phyloP scores from a whole-genome alignment of 352 stramenopile genomes.

The Phytophthora pisi region DNA sequence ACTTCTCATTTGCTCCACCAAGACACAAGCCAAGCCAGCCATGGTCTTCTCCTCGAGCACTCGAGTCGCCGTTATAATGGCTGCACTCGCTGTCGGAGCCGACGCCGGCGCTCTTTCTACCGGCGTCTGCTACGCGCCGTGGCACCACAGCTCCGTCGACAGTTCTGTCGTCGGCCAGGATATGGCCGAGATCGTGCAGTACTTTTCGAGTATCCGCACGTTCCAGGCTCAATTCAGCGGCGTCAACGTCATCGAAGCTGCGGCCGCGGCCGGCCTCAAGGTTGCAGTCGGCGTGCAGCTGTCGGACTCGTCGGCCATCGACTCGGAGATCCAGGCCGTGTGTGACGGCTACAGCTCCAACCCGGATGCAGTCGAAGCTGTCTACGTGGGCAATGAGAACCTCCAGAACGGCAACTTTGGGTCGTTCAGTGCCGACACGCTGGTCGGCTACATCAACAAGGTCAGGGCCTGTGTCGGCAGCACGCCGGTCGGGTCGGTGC shows the following conservation, averaged over 20 bases:
- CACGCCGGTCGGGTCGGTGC: constrained; percentile 60
- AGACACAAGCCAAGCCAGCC: constrained; percentile 11
- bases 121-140: constrained; percentile 73
- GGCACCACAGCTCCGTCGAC: constrained; percentile 62
- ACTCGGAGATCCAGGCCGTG: constrained; percentile 61
- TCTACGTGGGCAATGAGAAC: constrained; percentile 82
- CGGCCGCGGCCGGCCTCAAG: constrained; percentile 50
- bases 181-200: constrained; percentile 44
- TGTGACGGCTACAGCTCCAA: constrained; percentile 49
- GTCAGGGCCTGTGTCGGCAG: constrained; percentile 54
- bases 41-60: constrained; percentile 30
- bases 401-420: constrained; percentile 59
- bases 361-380: constrained; percentile 50
- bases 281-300: constrained; percentile 71
- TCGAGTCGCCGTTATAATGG: constrained; percentile 14
- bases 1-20: constrained; percentile 29
- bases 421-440: constrained; percentile 35
- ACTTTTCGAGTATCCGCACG: constrained; percentile 72
- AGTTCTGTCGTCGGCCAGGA: constrained; percentile 38
- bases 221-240: constrained; percentile 70
- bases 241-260: constrained; percentile 58
- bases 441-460: constrained; percentile 54
- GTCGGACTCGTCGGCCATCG: constrained; percentile 41
- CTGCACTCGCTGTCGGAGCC: constrained; percentile 10
- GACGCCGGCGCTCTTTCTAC: constrained; percentile 25